Conservation (phyloP, 164 flowering plant species). For the Umbellularia californica region DNA sequence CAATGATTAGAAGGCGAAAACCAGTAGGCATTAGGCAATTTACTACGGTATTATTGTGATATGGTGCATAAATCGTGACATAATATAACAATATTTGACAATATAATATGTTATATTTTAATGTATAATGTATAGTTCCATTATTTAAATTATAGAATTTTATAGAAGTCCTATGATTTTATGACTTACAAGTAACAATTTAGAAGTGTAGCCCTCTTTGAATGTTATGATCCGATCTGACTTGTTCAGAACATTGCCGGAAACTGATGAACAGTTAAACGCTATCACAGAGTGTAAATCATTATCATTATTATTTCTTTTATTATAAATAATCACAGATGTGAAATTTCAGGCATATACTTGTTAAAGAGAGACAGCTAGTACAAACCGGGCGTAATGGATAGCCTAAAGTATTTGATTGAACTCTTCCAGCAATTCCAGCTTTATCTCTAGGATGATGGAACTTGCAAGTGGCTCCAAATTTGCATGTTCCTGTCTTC, state of each 20-base stretch:
- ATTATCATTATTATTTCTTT: not conserved
- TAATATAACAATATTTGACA: not conserved
- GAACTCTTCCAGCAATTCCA: slow-evolving; percentile 83
- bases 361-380: not conserved
- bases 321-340: too few relatives aligned
- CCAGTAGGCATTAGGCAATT: not conserved
- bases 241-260: not conserved
- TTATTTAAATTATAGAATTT: not conserved
- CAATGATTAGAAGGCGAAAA: not conserved
- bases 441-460: slow-evolving; percentile 96
- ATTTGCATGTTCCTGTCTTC: slow-evolving; percentile 96
- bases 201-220: not conserved
- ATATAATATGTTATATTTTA: too few relatives aligned
- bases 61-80: not conserved
- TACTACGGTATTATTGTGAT: not conserved
- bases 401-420: slow-evolving; percentile 78
- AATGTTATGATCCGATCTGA: too few relatives aligned
- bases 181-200: not conserved
- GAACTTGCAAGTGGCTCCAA: slow-evolving; percentile 96
- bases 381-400: slow-evolving; percentile 88
- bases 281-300: not conserved
- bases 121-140: not conserved
- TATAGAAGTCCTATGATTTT: not conserved
- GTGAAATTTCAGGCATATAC: not conserved
- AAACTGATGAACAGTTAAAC: not conserved